A percentile compares a stretch with the other conserved stretches of the same genome.
Evolutionary conservation across 23 red algal species (phyloP).

Genomic region (Gracilaria caudata): DNA sequence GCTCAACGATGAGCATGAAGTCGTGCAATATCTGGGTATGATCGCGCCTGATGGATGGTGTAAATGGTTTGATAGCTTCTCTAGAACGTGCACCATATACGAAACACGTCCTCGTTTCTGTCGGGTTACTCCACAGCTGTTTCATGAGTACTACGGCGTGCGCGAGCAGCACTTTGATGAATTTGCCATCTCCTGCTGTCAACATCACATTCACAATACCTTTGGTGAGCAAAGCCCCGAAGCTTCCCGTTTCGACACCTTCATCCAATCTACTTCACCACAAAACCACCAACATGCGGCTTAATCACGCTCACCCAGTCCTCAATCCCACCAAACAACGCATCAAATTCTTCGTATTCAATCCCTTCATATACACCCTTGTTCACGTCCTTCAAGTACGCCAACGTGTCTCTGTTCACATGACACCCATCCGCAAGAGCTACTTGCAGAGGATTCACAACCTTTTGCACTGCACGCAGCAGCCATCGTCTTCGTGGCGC

Average conservation of each 20-base stretch:
- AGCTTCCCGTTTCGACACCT: slow-evolving; percentile 26
- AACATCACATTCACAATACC: slow-evolving; percentile 50
- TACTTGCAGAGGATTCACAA: slow-evolving; percentile 58
- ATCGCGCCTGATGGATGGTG: slow-evolving; percentile 70
- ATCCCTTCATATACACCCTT: slow-evolving; percentile 5
- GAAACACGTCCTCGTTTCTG: slow-evolving; percentile 64
- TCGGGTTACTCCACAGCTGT: slow-evolving; percentile 54
- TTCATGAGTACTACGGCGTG: slow-evolving; percentile 59
- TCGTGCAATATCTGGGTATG: slow-evolving; percentile 60
- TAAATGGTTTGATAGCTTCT: slow-evolving; percentile 44
- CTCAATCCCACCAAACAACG: neutral
- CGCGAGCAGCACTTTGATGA: slow-evolving; percentile 19
- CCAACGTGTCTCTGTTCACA: slow-evolving; percentile 58
- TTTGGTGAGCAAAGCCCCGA: slow-evolving; percentile 45
- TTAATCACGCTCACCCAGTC: slow-evolving; percentile 27
- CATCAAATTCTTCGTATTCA: slow-evolving; percentile 37
- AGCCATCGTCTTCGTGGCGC: neutral
- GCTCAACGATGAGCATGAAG: slow-evolving; percentile 29
- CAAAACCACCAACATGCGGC: slow-evolving; percentile 48
- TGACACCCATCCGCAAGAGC: slow-evolving; percentile 76
- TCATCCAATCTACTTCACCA: slow-evolving; percentile 11
- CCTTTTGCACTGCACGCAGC: slow-evolving; percentile 52
- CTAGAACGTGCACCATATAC: slow-evolving; percentile 57
- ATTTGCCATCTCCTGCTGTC: slow-evolving; percentile 60
- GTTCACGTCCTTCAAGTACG: neutral